These are phyloP conservation scores for Thecaphora thlaspeos DNA, from an alignment of 1,284 basidiomycete genomes.

Conservation along the genomic window DNA sequence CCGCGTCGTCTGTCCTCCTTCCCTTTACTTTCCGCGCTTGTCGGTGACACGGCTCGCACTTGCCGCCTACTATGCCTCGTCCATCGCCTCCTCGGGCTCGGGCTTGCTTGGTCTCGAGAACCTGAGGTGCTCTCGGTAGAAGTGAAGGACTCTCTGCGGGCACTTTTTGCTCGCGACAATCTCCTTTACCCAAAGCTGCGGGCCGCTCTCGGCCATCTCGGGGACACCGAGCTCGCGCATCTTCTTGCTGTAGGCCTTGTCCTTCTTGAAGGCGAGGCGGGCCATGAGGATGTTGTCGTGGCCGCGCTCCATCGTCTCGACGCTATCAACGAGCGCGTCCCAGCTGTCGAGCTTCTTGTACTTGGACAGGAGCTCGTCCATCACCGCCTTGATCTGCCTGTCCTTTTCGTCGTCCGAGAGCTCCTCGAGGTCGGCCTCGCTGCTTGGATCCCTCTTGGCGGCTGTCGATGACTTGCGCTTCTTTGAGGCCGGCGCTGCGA, in stretches of 20 bases:
- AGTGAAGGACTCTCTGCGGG: slow-evolving; percentile 38
- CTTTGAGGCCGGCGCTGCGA: background rate
- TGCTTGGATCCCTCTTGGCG: slow-evolving; percentile 1
- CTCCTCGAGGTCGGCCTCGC: slow-evolving; percentile 1
- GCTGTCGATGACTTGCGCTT: slow-evolving; percentile 7
- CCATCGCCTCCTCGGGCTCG: background rate
- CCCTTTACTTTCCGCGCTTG: too few relatives aligned
- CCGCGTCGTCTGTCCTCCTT: too few relatives aligned
- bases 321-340: slow-evolving; percentile 15
- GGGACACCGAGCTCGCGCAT: slow-evolving; percentile 6
- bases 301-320: slow-evolving; percentile 28
- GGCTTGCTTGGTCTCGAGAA: slow-evolving; percentile 15
- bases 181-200: slow-evolving; percentile 24
- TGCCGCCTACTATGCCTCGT: background rate
- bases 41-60: too few relatives aligned
- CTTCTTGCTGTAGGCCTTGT: slow-evolving; percentile 1
- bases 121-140: slow-evolving; percentile 32
- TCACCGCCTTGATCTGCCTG: background rate
- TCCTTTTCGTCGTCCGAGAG: slow-evolving; percentile 2
- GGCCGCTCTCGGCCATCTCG: slow-evolving; percentile 4
- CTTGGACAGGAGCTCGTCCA: slow-evolving; percentile 3
- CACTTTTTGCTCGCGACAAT: slow-evolving; percentile 20
- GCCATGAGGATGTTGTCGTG: slow-evolving; percentile 18
- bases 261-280: slow-evolving; percentile 17
- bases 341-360: slow-evolving; percentile 17